Evolutionary conservation across 805 yeast species (phyloP).

Genomic region (Metschnikowia cubensis): DNA sequence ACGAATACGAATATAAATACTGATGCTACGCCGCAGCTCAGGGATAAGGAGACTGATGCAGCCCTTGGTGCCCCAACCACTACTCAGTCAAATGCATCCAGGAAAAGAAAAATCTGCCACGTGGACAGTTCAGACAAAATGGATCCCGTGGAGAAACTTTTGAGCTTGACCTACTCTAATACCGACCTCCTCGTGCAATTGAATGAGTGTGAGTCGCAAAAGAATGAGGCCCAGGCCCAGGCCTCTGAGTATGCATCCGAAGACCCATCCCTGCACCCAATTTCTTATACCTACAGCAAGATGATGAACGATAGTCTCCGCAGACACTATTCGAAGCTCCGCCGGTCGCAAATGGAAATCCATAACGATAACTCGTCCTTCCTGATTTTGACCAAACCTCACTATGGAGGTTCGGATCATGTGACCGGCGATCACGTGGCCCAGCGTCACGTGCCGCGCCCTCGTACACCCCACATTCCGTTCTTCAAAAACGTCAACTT

Average conservation of each 20-base stretch:
- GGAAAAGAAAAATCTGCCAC: not conserved
- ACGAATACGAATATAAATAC: no score
- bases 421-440: not conserved
- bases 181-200: constrained; percentile 29
- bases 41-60: no score
- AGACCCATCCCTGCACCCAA: constrained; percentile 7
- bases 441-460: constrained; percentile 5
- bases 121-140: constrained; percentile 23
- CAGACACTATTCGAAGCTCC: constrained; percentile 26
- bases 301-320: constrained; percentile 38
- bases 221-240: not conserved
- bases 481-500: constrained; percentile 38
- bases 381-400: constrained; percentile 22
- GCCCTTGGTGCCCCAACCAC: no score
- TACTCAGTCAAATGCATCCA: not conserved
- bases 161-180: constrained; percentile 31
- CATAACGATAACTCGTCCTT: constrained; percentile 34
- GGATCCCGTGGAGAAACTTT: constrained; percentile 42
- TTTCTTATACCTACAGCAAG: constrained; percentile 32
- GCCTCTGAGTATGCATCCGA: not conserved
- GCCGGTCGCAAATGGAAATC: constrained; percentile 29
- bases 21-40: no score
- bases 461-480: constrained; percentile 23
- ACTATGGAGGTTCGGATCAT: not conserved
- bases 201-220: constrained; percentile 16